Percentiles rank a stretch among this genome's conserved stretches.
Conservation (phyloP, 2,329 filamentous ascomycete genomes). For the Corinectria fuckeliana region DNA sequence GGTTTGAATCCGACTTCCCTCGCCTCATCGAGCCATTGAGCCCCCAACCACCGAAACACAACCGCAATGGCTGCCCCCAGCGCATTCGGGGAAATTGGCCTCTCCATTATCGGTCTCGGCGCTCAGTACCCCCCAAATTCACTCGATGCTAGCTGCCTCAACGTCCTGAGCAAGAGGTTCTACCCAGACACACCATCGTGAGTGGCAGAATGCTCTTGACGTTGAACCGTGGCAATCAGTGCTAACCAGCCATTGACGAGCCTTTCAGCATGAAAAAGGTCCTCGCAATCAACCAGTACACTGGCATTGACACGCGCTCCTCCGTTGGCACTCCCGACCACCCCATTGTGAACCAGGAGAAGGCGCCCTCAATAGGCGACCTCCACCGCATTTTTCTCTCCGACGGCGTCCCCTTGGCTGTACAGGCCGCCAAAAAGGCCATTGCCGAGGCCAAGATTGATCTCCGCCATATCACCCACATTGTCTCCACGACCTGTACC, state of each 20-base stretch:
- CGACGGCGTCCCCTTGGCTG: conserved; percentile 64
- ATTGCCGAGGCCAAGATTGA: conserved; percentile 60
- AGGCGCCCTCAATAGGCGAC: conserved; percentile 59
- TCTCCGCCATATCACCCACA: conserved; percentile 64
- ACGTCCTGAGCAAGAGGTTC: conserved; percentile 60
- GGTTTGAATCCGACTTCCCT: not conserved
- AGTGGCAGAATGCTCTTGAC: conserved; percentile 43
- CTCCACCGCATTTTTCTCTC: conserved; percentile 62
- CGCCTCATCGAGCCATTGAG: not conserved
- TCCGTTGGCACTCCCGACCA: conserved; percentile 68
- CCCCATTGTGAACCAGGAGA: conserved; percentile 63
- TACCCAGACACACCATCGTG: conserved; percentile 67
- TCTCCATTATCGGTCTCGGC: conserved; percentile 66
- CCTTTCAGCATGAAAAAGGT: conserved; percentile 65
- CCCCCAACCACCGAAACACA: conserved; percentile 23
- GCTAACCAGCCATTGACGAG: conserved; percentile 1
- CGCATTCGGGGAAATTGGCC: conserved; percentile 58
- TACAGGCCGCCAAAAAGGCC: conserved; percentile 61
- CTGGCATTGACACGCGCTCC: conserved; percentile 68
- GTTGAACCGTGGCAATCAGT: not conserved
- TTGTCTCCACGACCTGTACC: conserved; percentile 72
- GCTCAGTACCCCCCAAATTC: conserved; percentile 65
- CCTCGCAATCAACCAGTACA: conserved; percentile 67
- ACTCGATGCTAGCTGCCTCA: conserved; percentile 58
- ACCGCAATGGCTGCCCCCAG: conserved; percentile 50